Evolutionary conservation across 2,329 filamentous ascomycete genomes (phyloP).

Genomic region (Neonectria magnoliae): DNA sequence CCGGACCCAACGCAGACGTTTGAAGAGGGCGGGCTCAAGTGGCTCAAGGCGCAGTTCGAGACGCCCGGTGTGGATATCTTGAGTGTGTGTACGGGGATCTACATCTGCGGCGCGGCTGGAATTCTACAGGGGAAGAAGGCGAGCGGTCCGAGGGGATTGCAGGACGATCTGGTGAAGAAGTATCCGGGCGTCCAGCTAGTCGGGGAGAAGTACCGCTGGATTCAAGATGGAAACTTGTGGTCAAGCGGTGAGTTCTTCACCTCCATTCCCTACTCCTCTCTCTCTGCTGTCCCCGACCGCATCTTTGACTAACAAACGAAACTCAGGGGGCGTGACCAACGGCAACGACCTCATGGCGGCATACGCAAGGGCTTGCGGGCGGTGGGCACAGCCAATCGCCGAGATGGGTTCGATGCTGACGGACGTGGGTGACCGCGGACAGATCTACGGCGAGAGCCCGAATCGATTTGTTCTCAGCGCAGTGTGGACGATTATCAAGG

Average conservation of each 20-base stretch:
- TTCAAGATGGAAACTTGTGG: slow-evolving; percentile 64
- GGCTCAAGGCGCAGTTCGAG: slow-evolving; percentile 54
- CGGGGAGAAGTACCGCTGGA: slow-evolving; percentile 60
- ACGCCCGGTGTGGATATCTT: slow-evolving; percentile 57
- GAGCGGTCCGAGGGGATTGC: slow-evolving; percentile 58
- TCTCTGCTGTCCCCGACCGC: too few species aligned
- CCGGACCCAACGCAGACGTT: slow-evolving; percentile 53
- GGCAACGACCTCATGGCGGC: slow-evolving; percentile 66
- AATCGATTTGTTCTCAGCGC: slow-evolving; percentile 46
- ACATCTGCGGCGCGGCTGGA: slow-evolving; percentile 59
- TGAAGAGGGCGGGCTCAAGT: slow-evolving; percentile 50
- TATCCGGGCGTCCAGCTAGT: slow-evolving; percentile 54
- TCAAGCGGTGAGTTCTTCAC: slow-evolving; percentile 57
- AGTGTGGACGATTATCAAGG: slow-evolving; percentile 52
- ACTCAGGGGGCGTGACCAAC: slow-evolving; percentile 62
- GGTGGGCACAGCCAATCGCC: slow-evolving; percentile 55
- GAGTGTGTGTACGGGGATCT: slow-evolving; percentile 62
- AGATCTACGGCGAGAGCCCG: slow-evolving; percentile 54
- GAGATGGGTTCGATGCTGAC: slow-evolving; percentile 56
- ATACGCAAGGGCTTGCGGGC: slow-evolving; percentile 56
- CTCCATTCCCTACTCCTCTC: background rate
- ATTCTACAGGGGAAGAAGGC: slow-evolving; percentile 56
- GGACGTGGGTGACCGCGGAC: slow-evolving; percentile 60
- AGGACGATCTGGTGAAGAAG: slow-evolving; percentile 50
- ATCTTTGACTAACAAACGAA: background rate